phyloP scores from a whole-genome alignment of 75 land plant genomes.

The Ceratopteris richardii region DNA sequence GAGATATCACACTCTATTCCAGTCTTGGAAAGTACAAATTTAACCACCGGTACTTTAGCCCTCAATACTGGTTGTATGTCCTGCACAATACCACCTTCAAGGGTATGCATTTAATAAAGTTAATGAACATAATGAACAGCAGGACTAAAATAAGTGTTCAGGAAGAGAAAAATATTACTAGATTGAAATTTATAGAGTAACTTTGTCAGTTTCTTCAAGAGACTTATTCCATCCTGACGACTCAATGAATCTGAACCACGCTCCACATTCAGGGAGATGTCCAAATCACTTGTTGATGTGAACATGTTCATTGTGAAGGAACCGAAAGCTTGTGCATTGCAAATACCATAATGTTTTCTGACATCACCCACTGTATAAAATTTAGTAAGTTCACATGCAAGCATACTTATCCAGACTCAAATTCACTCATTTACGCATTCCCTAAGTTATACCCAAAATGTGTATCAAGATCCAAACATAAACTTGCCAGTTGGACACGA shows the following conservation, averaged over 20 bases:
- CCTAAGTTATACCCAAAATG: no score
- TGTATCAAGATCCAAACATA: no score
- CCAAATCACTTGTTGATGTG: conserved; percentile 61
- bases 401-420: no score
- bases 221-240: conserved; percentile 28
- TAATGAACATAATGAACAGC: neutral
- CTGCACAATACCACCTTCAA: conserved; percentile 28
- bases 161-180: neutral
- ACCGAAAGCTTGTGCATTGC: conserved; percentile 49
- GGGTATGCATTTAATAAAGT: neutral
- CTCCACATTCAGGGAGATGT: conserved; percentile 56
- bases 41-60: conserved; percentile 71
- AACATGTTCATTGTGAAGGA: conserved; percentile 70
- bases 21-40: conserved; percentile 46
- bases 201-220: conserved; percentile 39
- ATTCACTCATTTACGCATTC: no score
- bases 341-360: neutral
- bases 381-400: no score
- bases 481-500: no score
- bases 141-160: neutral
- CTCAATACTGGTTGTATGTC: conserved; percentile 33
- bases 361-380: neutral
- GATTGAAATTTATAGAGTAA: conserved; percentile 8
- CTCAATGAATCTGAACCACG: conserved; percentile 14
- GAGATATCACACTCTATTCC: conserved; percentile 78